A percentile compares a stretch with the other conserved stretches of the same genome.
Conservation (phyloP, 331 rosid species). For the Malus hybrid region DNA sequence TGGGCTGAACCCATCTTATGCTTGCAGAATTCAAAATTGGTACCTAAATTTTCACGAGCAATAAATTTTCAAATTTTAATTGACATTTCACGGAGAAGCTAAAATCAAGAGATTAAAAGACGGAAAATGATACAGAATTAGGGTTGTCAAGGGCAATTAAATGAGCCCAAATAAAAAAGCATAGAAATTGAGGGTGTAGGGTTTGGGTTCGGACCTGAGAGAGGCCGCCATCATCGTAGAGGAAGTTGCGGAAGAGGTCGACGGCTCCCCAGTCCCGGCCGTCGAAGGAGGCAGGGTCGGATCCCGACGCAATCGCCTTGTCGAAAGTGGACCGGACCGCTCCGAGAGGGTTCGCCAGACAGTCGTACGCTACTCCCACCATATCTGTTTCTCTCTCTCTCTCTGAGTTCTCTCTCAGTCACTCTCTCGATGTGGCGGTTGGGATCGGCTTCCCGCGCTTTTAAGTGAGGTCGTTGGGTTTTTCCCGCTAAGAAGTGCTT, state of each 20-base stretch:
- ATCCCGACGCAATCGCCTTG: slow-evolving; percentile 43
- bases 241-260: slow-evolving; percentile 59
- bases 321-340: slow-evolving; percentile 81
- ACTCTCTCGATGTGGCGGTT: not conserved
- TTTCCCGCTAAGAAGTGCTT: slow-evolving; percentile 49
- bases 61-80: too few relatives aligned
- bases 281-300: slow-evolving; percentile 49
- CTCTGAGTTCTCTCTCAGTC: not conserved
- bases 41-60: slow-evolving; percentile 32
- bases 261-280: slow-evolving; percentile 76
- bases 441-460: slow-evolving; percentile 9
- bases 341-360: slow-evolving; percentile 77
- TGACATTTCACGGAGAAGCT: not conserved
- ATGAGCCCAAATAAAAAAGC: not conserved
- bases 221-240: slow-evolving; percentile 46
- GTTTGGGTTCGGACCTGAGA: slow-evolving; percentile 39
- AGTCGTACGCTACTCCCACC: slow-evolving; percentile 79
- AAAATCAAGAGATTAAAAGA: not conserved
- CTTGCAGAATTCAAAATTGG: slow-evolving; percentile 54
- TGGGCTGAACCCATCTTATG: slow-evolving; percentile 40
- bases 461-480: not conserved
- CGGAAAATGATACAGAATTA: not conserved
- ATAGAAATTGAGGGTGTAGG: not conserved
- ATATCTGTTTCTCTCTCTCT: slow-evolving; percentile 21
- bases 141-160: not conserved